phyloP scores from a whole-genome alignment of 495 filamentous ascomycete genomes.

The Aspergillus conjunctus region DNA sequence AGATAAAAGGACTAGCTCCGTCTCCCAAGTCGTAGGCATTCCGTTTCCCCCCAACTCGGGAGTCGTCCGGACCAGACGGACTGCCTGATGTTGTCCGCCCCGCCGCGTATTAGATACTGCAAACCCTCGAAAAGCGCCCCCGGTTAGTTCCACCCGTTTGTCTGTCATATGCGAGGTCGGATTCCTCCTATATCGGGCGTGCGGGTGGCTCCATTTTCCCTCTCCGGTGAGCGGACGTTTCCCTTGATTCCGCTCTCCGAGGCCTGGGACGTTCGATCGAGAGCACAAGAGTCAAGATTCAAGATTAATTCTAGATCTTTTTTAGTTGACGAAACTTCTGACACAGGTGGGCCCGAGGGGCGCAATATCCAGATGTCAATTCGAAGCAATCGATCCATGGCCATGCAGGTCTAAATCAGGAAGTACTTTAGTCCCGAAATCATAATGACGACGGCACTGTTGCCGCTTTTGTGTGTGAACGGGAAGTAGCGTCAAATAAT shows the following conservation, averaged over 20 bases:
- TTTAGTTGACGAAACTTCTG: neutral
- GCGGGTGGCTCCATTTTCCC: neutral
- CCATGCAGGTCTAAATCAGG: too few species aligned
- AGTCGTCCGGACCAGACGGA: slow-evolving; percentile 28
- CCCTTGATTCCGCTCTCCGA: neutral
- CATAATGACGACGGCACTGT: neutral
- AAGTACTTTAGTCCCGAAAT: neutral
- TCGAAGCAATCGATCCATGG: neutral
- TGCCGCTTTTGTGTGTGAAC: neutral
- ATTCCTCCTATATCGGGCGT: slow-evolving; percentile 9
- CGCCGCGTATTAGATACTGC: slow-evolving; percentile 6
- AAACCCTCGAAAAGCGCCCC: neutral
- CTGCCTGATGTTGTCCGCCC: slow-evolving; percentile 27
- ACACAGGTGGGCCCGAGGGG: neutral
- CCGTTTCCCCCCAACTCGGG: slow-evolving; percentile 13
- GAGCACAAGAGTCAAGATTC: neutral
- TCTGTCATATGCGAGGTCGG: neutral
- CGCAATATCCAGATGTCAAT: neutral
- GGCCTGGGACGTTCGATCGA: neutral
- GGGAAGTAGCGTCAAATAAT: neutral
- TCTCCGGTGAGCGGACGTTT: slow-evolving; percentile 16
- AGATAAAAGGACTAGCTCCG: neutral
- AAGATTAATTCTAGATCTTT: neutral
- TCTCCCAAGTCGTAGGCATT: neutral
- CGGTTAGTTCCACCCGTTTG: slow-evolving; percentile 1